Conservation (phyloP, 2,329 filamentous ascomycete species). For the Furcasterigmium furcatum region DNA sequence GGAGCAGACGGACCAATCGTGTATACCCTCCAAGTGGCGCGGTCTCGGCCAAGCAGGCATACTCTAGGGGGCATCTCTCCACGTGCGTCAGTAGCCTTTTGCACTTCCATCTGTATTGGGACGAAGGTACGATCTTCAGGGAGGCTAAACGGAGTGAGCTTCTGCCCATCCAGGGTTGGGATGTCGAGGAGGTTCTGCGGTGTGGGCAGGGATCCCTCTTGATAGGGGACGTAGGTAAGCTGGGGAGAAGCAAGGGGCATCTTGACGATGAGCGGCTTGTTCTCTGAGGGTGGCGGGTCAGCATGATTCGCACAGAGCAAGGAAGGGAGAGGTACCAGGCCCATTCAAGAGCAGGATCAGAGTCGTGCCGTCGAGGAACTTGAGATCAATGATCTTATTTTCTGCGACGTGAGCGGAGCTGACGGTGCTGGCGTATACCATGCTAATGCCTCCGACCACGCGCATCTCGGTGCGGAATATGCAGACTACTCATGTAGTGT, state of each 20-base stretch:
- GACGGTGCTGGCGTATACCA: conserved; percentile 30
- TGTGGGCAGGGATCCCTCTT: conserved; percentile 12
- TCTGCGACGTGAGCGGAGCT: conserved; percentile 37
- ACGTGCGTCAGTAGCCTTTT: conserved; percentile 36
- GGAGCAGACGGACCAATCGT: conserved; percentile 20
- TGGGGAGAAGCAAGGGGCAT: conserved; percentile 32
- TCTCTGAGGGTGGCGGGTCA: conserved; percentile 14
- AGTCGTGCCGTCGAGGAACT: conserved; percentile 62
- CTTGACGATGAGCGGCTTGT: conserved; percentile 20
- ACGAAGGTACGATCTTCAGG: conserved; percentile 25
- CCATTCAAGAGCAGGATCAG: conserved; percentile 56
- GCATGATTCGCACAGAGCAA: neutral
- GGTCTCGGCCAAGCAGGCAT: conserved; percentile 46
- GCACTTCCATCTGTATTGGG: conserved; percentile 50
- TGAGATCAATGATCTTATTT: conserved; percentile 55
- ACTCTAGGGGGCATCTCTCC: conserved; percentile 47
- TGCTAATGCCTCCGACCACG: conserved; percentile 58
- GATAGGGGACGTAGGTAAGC: conserved; percentile 32
- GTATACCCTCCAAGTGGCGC: conserved; percentile 45
- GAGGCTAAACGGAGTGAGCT: conserved; percentile 4
- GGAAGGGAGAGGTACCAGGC: conserved; percentile 25
- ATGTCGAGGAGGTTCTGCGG: neutral
- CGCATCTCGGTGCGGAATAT: conserved; percentile 51
- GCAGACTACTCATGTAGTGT: conserved; percentile 38
- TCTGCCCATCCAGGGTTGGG: neutral